These are phyloP conservation scores for Apiotrichum mycotoxinovorans DNA, from an alignment of 1,284 basidiomycete genomes.

Conservation along the genomic window DNA sequence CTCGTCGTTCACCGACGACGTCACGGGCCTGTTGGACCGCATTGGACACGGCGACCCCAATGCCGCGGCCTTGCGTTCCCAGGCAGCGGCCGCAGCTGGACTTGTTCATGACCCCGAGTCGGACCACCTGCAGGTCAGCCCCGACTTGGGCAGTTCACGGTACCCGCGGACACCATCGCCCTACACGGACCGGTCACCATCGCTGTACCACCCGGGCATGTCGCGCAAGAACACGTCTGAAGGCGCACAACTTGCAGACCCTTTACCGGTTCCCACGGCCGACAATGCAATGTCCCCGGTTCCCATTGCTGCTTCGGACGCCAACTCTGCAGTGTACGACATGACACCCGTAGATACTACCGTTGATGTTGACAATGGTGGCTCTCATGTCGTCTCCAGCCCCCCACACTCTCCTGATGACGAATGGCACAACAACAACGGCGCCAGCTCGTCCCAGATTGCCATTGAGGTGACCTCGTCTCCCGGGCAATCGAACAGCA, in stretches of 20 bases:
- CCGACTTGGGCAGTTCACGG: slow-evolving; percentile 1
- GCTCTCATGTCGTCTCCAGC: neutral
- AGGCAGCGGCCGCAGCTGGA: neutral
- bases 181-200: slow-evolving; percentile 2
- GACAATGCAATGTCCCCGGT: neutral
- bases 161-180: slow-evolving; percentile 2
- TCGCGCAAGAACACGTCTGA: neutral
- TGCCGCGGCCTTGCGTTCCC: neutral
- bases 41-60: slow-evolving; percentile 14
- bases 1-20: slow-evolving; percentile 40
- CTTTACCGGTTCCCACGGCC: neutral
- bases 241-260: neutral
- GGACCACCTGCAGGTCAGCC: slow-evolving; percentile 17
- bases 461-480: slow-evolving; percentile 18
- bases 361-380: neutral
- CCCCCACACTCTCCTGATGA: neutral
- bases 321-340: neutral
- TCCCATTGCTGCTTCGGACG: neutral
- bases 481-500: slow-evolving; percentile 9
- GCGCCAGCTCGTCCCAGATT: slow-evolving; percentile 1
- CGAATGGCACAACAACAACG: neutral
- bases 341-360: neutral
- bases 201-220: neutral
- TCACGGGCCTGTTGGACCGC: slow-evolving; percentile 23
- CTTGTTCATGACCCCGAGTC: slow-evolving; percentile 7